Evolutionary conservation across 108 stramenopile genomes (phyloP).

Genomic region (Nitzschia inconspicua): DNA sequence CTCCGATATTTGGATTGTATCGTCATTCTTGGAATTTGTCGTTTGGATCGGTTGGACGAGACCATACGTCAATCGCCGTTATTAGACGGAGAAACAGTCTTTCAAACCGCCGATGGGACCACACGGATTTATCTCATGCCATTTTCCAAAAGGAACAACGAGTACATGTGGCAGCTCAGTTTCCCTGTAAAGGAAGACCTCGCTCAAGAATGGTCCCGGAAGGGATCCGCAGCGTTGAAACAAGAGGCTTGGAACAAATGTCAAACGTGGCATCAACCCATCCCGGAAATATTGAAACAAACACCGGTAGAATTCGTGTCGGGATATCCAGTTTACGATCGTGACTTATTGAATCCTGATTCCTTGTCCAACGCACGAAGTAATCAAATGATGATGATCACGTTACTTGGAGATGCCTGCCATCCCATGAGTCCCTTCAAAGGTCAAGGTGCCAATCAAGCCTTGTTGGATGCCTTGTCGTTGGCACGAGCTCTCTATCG

Average conservation of each 20-base stretch:
- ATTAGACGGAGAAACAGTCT: slow-evolving; percentile 79
- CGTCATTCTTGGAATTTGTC: slow-evolving; percentile 79
- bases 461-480: slow-evolving; percentile 69
- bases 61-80: background rate
- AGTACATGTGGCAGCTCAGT: slow-evolving; percentile 87
- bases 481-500: slow-evolving; percentile 52
- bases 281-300: slow-evolving; percentile 43
- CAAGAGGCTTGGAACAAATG: slow-evolving; percentile 58
- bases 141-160: slow-evolving; percentile 40
- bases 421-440: slow-evolving; percentile 89
- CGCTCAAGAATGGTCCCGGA: slow-evolving; percentile 39
- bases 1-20: slow-evolving; percentile 74
- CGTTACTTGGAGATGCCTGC: slow-evolving; percentile 76
- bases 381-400: slow-evolving; percentile 21
- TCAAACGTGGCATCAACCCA: slow-evolving; percentile 64
- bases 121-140: slow-evolving; percentile 86
- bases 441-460: slow-evolving; percentile 89
- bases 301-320: slow-evolving; percentile 64
- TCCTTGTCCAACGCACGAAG: slow-evolving; percentile 14
- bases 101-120: slow-evolving; percentile 79
- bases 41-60: slow-evolving; percentile 9
- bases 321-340: slow-evolving; percentile 87
- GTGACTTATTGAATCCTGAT: slow-evolving; percentile 42
- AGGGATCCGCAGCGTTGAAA: slow-evolving; percentile 51
- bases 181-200: slow-evolving; percentile 67